phyloP scores from a whole-genome alignment of 192 early-diverging fungal species.

The Backusella westeae region DNA sequence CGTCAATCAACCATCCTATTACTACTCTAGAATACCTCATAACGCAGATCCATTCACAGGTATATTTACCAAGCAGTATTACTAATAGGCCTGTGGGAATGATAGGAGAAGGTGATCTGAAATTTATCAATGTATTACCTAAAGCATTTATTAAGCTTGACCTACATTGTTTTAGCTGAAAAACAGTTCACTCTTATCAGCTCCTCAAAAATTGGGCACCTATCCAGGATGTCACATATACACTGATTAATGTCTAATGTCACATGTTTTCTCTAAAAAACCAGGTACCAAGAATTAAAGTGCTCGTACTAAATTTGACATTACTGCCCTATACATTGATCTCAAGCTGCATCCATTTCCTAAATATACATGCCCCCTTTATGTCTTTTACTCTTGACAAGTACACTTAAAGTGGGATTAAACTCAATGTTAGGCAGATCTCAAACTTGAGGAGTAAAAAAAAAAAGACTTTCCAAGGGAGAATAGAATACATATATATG shows the following conservation, averaged over 20 bases:
- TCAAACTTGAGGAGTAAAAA: neutral
- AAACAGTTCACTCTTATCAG: neutral
- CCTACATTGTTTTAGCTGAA: neutral
- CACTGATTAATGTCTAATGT: neutral
- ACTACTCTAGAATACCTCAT: slow-evolving; percentile 1
- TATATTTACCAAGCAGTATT: neutral
- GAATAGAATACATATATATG: neutral
- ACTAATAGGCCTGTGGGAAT: neutral
- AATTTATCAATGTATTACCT: neutral
- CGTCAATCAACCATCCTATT: neutral
- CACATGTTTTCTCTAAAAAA: neutral
- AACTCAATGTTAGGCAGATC: neutral
- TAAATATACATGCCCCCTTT: neutral
- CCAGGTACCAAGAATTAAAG: slow-evolving; percentile 4
- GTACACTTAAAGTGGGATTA: neutral
- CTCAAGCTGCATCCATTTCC: neutral
- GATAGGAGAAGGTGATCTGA: neutral
- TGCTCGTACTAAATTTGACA: neutral
- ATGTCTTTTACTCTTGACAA: neutral
- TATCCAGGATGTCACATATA: slow-evolving; percentile 2
- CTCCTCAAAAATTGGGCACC: neutral
- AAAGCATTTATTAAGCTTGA: neutral
- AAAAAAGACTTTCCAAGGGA: neutral
- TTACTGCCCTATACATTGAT: neutral
- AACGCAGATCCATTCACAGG: neutral